Evolutionary conservation across 75 land plant genomes (phyloP).

Genomic region (Picea glauca): DNA sequence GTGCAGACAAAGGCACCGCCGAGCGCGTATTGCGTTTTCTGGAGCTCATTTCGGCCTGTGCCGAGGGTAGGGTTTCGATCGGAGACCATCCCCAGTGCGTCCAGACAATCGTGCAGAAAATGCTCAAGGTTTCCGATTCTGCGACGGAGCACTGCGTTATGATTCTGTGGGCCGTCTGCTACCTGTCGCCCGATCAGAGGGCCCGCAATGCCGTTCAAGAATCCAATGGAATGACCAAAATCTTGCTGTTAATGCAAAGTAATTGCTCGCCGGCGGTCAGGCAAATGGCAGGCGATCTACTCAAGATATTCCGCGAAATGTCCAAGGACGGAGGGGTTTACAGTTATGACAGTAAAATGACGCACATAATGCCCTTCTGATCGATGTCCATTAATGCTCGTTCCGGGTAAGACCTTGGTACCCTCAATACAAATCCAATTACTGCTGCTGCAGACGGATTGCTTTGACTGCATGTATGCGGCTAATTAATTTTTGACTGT

Average conservation of each 20-base stretch:
- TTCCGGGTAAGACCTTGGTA: too few species aligned
- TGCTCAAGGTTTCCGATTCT: slow-evolving; percentile 43
- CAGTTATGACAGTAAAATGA: too few species aligned
- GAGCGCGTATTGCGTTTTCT: slow-evolving; percentile 47
- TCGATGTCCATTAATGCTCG: too few species aligned
- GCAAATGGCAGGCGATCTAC: slow-evolving; percentile 48
- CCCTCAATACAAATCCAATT: too few species aligned
- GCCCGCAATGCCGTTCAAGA: slow-evolving; percentile 35
- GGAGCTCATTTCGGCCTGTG: slow-evolving; percentile 38
- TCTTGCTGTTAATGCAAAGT: slow-evolving; percentile 59
- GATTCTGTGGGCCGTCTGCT: slow-evolving; percentile 53
- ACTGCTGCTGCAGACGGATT: too few species aligned
- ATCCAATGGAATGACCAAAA: slow-evolving; percentile 30
- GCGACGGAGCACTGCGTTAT: slow-evolving; percentile 50
- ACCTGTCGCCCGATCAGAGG: slow-evolving; percentile 20
- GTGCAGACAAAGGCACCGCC: slow-evolving; percentile 11
- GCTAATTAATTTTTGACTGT: too few species aligned
- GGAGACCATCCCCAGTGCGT: slow-evolving; percentile 30
- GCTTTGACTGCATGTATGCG: too few species aligned
- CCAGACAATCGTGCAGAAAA: slow-evolving; percentile 25
- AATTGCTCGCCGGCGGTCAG: slow-evolving; percentile 40
- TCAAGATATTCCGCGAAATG: slow-evolving; percentile 31
- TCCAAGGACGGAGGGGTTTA: slow-evolving; percentile 14
- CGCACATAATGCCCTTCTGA: too few species aligned
- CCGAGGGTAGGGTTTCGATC: slow-evolving; percentile 60